Evolutionary conservation across 306 rosid genomes (phyloP).

Genomic region (Sicyos edulis): DNA sequence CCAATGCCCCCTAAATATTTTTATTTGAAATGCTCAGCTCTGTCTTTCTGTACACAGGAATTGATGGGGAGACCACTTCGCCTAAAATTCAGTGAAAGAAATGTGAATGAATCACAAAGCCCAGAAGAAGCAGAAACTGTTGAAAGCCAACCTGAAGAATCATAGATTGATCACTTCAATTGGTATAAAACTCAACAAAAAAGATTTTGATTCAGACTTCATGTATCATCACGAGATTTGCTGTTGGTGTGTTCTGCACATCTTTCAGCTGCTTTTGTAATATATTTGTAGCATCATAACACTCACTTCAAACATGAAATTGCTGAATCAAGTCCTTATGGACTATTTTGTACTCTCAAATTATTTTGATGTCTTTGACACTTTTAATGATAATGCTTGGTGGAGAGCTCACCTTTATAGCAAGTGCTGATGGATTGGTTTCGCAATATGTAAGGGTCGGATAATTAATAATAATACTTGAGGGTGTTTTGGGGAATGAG

Average conservation of each 20-base stretch:
- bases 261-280: slow-evolving; percentile 1
- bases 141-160: slow-evolving; percentile 23
- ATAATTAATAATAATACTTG: no score
- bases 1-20: no score
- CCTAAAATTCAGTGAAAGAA: slow-evolving; percentile 58
- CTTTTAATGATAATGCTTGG: no score
- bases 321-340: neutral
- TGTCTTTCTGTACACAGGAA: slow-evolving; percentile 40
- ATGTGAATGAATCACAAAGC: slow-evolving; percentile 35
- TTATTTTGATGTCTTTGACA: no score
- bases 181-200: neutral
- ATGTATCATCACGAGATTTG: neutral
- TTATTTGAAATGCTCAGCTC: slow-evolving; percentile 5
- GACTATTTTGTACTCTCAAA: neutral
- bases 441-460: no score
- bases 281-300: neutral
- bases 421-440: no score
- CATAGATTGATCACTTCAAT: slow-evolving; percentile 20
- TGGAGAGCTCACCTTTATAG: no score
- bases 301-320: neutral
- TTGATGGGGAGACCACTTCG: slow-evolving; percentile 71
- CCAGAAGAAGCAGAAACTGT: slow-evolving; percentile 38
- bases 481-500: no score
- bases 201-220: neutral
- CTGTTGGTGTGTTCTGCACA: slow-evolving; percentile 5